These are phyloP conservation scores for Hymenoscyphus fructigenus DNA, from an alignment of 2,329 filamentous ascomycete genomes.

Conservation along the genomic window DNA sequence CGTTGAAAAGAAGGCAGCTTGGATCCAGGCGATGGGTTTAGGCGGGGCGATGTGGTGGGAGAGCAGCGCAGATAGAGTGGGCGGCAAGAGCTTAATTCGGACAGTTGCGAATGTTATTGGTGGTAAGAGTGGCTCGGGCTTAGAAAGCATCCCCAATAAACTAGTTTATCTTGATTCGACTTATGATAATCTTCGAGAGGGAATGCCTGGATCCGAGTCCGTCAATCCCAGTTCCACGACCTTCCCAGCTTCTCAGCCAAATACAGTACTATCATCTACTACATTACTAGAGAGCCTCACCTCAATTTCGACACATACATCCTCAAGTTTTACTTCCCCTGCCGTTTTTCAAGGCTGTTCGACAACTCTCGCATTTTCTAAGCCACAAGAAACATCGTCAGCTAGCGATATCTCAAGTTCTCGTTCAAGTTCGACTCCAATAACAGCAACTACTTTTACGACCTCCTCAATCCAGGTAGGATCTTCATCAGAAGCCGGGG, in stretches of 20 bases:
- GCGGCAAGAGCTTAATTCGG: conserved; percentile 58
- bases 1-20: conserved; percentile 39
- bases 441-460: not conserved
- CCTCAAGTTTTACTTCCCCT: too few relatives aligned
- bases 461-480: not conserved
- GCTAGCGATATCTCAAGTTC: not conserved
- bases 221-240: too few relatives aligned
- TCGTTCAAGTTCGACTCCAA: not conserved
- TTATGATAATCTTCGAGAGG: conserved; percentile 11
- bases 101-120: conserved; percentile 2
- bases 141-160: conserved; percentile 7
- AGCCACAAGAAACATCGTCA: too few relatives aligned
- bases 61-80: conserved; percentile 64
- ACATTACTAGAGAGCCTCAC: too few relatives aligned
- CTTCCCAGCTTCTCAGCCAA: too few relatives aligned
- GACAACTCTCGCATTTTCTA: too few relatives aligned
- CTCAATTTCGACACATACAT: too few relatives aligned
- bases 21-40: conserved; percentile 45
- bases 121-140: conserved; percentile 3
- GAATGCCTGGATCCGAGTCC: too few relatives aligned
- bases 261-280: too few relatives aligned
- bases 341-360: too few relatives aligned
- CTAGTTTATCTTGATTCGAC: not conserved
- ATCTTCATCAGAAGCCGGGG: not conserved
- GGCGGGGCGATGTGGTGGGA: conserved; percentile 88